Evolutionary conservation across 768 basidiomycete genomes (phyloP), one percentile per base, ranked within the genome.

Genomic region (Psilocybe cubensis): DNA sequence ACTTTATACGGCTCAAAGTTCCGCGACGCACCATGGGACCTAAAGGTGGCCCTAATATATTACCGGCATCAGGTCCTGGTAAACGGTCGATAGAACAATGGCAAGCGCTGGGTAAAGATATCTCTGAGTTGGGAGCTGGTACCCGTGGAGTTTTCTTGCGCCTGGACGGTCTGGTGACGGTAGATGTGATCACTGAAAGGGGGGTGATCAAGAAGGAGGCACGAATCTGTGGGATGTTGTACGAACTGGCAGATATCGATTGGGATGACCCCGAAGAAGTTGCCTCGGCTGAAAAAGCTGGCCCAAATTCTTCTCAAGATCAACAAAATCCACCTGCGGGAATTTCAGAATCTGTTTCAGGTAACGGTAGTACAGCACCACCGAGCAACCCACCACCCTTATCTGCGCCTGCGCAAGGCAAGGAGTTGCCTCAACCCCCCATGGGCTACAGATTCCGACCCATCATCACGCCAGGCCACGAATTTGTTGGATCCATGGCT

Each of bases 1-100:
- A 96, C 60, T 81, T 95, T 54, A 83, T 95, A 33, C 83, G 94
- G 21, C 76, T 96, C 47, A 91, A 91, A 64, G 71, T 89, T 23
- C 81, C 86, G 1, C 81, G 91, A 35, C 74, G 78, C 29, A 83
- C 84, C 59, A 77, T 92, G 54, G 89, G 89, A 11, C 89, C 90
- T 5, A 64, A 76, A 33, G 91, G 91, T 20, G 79, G 81, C 1
- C 77, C 80, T 43, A 69, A 82, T 56, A 86, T 93, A 40, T 70
- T 78, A 2, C 72, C 86, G 1, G 86, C 91, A 1, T 81, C 89
- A 18, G 86, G 86, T 7, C 84, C 87, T 28, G 76, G 79, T n/a
- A 72, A 73, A 33, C 58, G 59, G 14, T 67, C 68, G 5, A 48
- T 63, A 17, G 71, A 70, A n/a, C 56, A 52, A 17, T 74, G 68